These are phyloP conservation scores for Xylariomycetidae sp. DNA, from an alignment of 2,329 filamentous ascomycete genomes.

Conservation along the genomic window DNA sequence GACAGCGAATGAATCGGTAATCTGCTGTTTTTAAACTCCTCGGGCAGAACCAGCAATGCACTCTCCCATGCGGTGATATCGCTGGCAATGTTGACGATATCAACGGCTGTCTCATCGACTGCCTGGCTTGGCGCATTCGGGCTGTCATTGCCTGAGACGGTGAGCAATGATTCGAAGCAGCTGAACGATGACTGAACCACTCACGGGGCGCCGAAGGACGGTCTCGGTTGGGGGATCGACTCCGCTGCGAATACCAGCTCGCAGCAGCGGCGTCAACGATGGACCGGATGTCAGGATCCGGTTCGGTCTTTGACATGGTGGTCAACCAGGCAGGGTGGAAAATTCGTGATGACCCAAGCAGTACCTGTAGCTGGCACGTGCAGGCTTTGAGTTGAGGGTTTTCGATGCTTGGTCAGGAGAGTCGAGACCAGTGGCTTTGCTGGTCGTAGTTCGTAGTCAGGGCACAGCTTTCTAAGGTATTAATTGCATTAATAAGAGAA, in stretches of 20 bases:
- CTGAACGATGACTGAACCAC: conserved; percentile 1
- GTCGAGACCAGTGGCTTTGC: too few species aligned
- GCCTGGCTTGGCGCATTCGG: conserved; percentile 1
- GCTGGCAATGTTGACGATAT: conserved; percentile 7
- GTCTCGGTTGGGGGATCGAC: conserved; percentile 8
- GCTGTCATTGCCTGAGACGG: background rate
- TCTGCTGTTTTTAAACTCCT: conserved; percentile 10
- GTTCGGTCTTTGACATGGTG: conserved; percentile 10
- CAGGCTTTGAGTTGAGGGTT: too few species aligned
- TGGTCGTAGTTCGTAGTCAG: too few species aligned
- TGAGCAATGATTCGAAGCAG: background rate
- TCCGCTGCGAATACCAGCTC: conserved; percentile 18
- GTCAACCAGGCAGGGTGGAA: too few species aligned
- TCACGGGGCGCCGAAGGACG: conserved; percentile 10
- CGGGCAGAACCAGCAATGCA: conserved; percentile 15
- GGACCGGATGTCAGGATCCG: conserved; percentile 11
- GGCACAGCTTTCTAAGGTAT: too few species aligned
- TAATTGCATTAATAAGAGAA: too few species aligned
- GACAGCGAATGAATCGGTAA: conserved; percentile 17
- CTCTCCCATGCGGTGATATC: conserved; percentile 20
- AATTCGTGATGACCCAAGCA: too few species aligned
- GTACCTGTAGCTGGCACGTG: too few species aligned
- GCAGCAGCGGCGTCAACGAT: conserved; percentile 19
- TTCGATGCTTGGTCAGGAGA: too few species aligned
- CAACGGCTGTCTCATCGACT: conserved; percentile 2